Evolutionary conservation across 139 green algal genomes (phyloP).

Genomic region (Tetratostichococcus sp.): DNA sequence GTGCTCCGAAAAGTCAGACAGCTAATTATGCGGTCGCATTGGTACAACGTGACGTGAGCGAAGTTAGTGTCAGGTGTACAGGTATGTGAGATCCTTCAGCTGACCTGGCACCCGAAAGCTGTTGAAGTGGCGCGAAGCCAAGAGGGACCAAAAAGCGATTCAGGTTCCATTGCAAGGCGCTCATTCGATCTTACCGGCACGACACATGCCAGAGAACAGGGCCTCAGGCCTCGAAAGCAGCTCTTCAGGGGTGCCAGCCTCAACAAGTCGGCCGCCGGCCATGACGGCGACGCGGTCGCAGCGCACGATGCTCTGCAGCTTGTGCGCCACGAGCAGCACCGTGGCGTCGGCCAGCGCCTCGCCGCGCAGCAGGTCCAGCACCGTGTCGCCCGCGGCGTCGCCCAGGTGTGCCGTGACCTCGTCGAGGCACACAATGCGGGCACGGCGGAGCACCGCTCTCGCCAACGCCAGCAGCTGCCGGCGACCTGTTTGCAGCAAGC

Average conservation of each 20-base stretch:
- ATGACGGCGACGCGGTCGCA: slow-evolving; percentile 62
- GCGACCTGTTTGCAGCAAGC: too few relatives aligned
- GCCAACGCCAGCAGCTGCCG: slow-evolving; percentile 77
- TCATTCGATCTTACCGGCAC: slow-evolving; percentile 1
- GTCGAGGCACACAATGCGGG: slow-evolving; percentile 64
- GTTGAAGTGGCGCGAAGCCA: too few relatives aligned
- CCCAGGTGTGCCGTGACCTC: slow-evolving; percentile 62
- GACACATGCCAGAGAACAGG: slow-evolving; percentile 21
- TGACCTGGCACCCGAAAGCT: too few relatives aligned
- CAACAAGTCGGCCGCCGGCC: slow-evolving; percentile 50
- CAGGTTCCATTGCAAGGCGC: too few relatives aligned
- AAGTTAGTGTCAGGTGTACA: too few relatives aligned
- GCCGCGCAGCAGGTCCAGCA: slow-evolving; percentile 42
- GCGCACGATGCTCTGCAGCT: slow-evolving; percentile 36
- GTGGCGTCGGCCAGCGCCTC: slow-evolving; percentile 16
- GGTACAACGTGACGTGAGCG: too few relatives aligned
- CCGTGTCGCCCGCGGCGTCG: slow-evolving; percentile 36
- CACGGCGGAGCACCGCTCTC: slow-evolving; percentile 52
- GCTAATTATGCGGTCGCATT: too few relatives aligned
- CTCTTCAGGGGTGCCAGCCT: slow-evolving; percentile 37
- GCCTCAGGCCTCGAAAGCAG: slow-evolving; percentile 18
- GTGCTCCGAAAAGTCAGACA: too few relatives aligned
- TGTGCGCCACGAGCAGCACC: slow-evolving; percentile 61
- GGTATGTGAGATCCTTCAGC: too few relatives aligned
- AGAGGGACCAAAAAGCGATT: too few relatives aligned